These are phyloP conservation scores for Mortierella sp. DNA, from an alignment of 371 early-diverging fungal genomes.

Conservation along the genomic window DNA sequence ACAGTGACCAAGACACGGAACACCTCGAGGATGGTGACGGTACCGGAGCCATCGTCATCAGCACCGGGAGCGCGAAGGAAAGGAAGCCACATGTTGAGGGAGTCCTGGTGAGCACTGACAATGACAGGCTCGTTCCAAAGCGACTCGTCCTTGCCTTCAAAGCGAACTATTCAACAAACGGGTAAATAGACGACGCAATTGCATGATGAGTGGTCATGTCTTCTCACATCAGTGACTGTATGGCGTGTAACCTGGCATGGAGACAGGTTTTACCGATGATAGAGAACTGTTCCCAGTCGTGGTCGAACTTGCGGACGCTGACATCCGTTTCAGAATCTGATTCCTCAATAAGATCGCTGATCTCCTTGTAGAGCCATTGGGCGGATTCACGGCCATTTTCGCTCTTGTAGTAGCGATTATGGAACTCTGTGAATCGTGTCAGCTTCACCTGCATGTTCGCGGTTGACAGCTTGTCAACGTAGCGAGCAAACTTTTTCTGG, in stretches of 20 bases:
- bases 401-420: conserved; percentile 91
- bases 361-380: conserved; percentile 79
- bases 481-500: conserved; percentile 64
- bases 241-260: neutral
- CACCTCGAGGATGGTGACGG: conserved; percentile 87
- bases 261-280: conserved; percentile 58
- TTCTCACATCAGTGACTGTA: too few relatives aligned
- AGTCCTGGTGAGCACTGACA: conserved; percentile 92
- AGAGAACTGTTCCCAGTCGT: conserved; percentile 71
- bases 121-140: conserved; percentile 77
- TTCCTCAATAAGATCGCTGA: conserved; percentile 60
- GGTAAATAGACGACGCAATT: neutral
- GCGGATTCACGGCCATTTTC: conserved; percentile 75
- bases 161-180: conserved; percentile 62
- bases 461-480: conserved; percentile 69
- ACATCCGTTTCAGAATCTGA: conserved; percentile 62
- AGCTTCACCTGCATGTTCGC: conserved; percentile 72
- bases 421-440: conserved; percentile 79
- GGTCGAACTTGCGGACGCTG: conserved; percentile 78
- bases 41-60: conserved; percentile 93
- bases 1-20: conserved; percentile 77
- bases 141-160: conserved; percentile 68
- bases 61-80: conserved; percentile 63
- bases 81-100: conserved; percentile 88
- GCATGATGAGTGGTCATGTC: too few relatives aligned